Base-by-base conservation (phyloP, 495 filamentous ascomycete genomes). In the Elasticomyces elasticus region DNA sequence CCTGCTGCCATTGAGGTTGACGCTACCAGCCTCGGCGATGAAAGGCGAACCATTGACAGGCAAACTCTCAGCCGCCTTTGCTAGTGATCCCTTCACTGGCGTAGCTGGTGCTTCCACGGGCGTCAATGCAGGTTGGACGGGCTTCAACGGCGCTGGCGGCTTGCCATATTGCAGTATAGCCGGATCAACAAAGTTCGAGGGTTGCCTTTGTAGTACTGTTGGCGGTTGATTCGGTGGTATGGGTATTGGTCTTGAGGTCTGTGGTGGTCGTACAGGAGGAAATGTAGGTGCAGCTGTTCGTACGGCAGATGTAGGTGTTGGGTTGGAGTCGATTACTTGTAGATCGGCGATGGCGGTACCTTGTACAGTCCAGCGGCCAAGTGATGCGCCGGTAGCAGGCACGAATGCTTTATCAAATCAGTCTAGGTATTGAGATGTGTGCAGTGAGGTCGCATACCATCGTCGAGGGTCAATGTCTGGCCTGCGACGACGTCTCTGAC, bases 401-500 rank as follows among this genome's bases (percentile, higher is more conserved):
- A 79, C 70, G 9, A 71, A 24, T 15, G 59, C 52, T 60, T 9
- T 20, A 33, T 13, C 4, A 11, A n/a, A 9, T 25, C 24, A 17
- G 9, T 30, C 11, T 3, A 19, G 5, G 4, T 15, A 25, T 5
- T 24, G 2, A 12, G 17, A 19, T 11, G 5, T 40, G 45, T 9
- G 7, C 12, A 17, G 5, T 15, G 44, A 47, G 44, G 12, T 5
- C 9, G 13, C 76, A 55, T 73, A 92, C 91, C 91, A 76, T 95
- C 78, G 46, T 75, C 76, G 22, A 98, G 76, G 22, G 82, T 81
- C 58, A 98, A 73, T 38, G 81, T 79, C 55, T 83, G 77, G 5
- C 85, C 85, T n/a, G 63, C 51, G 44, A 83, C 77, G 28, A 96
- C 81, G 59, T 80, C 74, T 43, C 77, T 79, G 31, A 98, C 82